phyloP scores from a whole-genome alignment of 805 yeast species.

The Soucietia sequanensis region DNA sequence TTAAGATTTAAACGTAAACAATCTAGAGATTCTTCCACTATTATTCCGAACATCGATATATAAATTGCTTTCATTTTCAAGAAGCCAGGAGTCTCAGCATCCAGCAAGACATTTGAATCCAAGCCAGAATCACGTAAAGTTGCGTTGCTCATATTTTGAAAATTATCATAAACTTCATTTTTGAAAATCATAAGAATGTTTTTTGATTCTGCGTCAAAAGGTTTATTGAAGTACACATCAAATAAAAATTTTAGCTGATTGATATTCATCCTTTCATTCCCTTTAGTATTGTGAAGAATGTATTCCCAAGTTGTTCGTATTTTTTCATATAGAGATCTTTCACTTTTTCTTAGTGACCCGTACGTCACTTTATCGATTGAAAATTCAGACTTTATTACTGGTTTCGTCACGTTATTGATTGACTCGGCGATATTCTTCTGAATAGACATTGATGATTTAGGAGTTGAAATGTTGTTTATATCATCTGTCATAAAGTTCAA shows the following conservation, averaged over 20 bases:
- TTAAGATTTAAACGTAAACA: constrained; percentile 11
- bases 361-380: background rate
- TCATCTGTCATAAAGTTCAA: constrained; percentile 35
- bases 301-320: constrained; percentile 29
- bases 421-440: background rate
- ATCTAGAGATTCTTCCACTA: constrained; percentile 31
- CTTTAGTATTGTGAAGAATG: constrained; percentile 15
- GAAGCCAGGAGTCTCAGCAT: constrained; percentile 13
- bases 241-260: constrained; percentile 19
- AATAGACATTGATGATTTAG: too few relatives aligned
- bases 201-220: constrained; percentile 18
- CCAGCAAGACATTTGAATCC: constrained; percentile 6
- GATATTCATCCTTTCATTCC: constrained; percentile 9
- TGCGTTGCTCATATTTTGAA: constrained; percentile 11
- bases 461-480: background rate
- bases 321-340: constrained; percentile 10
- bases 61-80: constrained; percentile 25
- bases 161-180: constrained; percentile 18
- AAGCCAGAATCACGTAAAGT: constrained; percentile 5
- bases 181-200: constrained; percentile 23
- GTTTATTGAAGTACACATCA: constrained; percentile 24
- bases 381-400: background rate
- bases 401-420: background rate
- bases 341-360: constrained; percentile 2
- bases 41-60: constrained; percentile 27